A percentile compares a stretch with the other conserved stretches of the same genome.
phyloP scores from a whole-genome alignment of 345 rosid species.

The Eucalyptus lansdowneana region DNA sequence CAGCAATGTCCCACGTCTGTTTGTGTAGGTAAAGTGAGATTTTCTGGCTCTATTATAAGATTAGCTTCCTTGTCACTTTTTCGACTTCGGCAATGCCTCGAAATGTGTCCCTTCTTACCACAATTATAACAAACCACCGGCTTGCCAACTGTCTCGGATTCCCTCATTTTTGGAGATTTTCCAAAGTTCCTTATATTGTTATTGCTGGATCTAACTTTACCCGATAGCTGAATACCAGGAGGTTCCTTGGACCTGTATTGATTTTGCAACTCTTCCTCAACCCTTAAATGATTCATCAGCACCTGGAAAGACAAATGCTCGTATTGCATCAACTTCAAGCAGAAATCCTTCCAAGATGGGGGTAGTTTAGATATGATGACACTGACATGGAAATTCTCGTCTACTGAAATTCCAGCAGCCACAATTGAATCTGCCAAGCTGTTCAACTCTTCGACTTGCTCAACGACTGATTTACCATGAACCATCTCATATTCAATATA shows the following conservation, averaged over 20 bases:
- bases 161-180: conserved; percentile 20
- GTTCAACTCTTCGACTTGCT: conserved; percentile 59
- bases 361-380: conserved; percentile 71
- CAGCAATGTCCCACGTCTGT: background rate
- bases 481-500: conserved; percentile 67
- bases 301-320: conserved; percentile 40
- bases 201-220: conserved; percentile 19
- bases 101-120: conserved; percentile 59
- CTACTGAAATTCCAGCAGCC: conserved; percentile 46
- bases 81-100: conserved; percentile 30
- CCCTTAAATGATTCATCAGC: conserved; percentile 44
- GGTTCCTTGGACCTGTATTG: conserved; percentile 5
- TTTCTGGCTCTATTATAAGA: background rate
- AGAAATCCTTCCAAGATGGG: conserved; percentile 66
- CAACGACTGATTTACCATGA: conserved; percentile 39
- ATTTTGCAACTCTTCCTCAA: conserved; percentile 39
- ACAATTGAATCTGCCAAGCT: conserved; percentile 54
- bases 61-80: conserved; percentile 12
- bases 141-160: conserved; percentile 16
- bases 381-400: conserved; percentile 69
- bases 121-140: conserved; percentile 27
- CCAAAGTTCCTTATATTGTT: conserved; percentile 22
- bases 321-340: conserved; percentile 35
- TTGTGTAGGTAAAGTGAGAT: background rate
- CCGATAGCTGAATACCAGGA: background rate